These are phyloP conservation scores for Ilyonectria robusta DNA, from an alignment of 2,329 filamentous ascomycete species.

Conservation along the genomic window DNA sequence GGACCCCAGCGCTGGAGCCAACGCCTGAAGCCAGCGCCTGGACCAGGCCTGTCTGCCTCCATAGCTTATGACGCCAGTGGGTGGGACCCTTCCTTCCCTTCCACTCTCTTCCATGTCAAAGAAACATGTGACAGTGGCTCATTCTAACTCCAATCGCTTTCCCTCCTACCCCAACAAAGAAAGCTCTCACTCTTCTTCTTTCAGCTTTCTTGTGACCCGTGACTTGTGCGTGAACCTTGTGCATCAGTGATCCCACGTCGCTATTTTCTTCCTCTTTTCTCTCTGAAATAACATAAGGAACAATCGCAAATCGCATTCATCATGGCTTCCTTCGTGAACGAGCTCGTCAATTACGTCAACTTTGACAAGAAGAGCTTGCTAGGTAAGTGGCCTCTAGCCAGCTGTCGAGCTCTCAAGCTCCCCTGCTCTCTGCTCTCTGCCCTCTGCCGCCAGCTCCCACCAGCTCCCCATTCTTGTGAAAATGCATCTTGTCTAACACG, in stretches of 20 bases:
- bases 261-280: slow-evolving; percentile 8
- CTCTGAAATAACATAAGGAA: slow-evolving; percentile 8
- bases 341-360: slow-evolving; percentile 76
- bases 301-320: slow-evolving; percentile 30
- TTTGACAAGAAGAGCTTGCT: slow-evolving; percentile 76
- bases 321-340: slow-evolving; percentile 58
- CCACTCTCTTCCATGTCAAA: slow-evolving; percentile 19
- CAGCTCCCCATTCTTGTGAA: slow-evolving; percentile 35
- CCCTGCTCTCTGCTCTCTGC: slow-evolving; percentile 5
- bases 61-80: slow-evolving; percentile 24
- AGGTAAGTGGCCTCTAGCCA: slow-evolving; percentile 63
- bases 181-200: slow-evolving; percentile 19
- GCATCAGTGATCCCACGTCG: slow-evolving; percentile 34
- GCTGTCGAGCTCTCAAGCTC: background rate
- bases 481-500: slow-evolving; percentile 33
- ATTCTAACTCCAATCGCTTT: slow-evolving; percentile 2
- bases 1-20: background rate
- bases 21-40: background rate
- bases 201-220: slow-evolving; percentile 11
- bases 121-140: slow-evolving; percentile 33
- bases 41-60: background rate
- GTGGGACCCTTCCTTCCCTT: slow-evolving; percentile 21
- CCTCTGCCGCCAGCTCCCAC: slow-evolving; percentile 14
- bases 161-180: slow-evolving; percentile 29
- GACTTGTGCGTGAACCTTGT: slow-evolving; percentile 32